Evolutionary conservation across 2,329 filamentous ascomycete species (phyloP).

Genomic region (Kalmusia sp.): DNA sequence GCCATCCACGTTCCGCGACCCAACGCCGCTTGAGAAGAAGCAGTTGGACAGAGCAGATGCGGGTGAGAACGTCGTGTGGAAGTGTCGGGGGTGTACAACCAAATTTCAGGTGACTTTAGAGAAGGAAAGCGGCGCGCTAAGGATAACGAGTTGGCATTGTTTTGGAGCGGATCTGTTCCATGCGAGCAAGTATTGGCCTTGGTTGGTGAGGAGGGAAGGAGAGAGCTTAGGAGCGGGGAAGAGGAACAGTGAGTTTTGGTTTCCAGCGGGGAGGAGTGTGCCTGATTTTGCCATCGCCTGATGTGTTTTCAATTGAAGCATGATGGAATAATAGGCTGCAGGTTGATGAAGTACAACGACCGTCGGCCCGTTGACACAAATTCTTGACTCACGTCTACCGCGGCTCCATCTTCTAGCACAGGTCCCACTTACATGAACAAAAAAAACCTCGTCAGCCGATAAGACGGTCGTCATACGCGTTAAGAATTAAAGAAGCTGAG

Average conservation of each 20-base stretch:
- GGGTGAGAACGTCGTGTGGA: not conserved
- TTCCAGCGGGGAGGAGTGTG: not conserved
- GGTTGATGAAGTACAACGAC: too few relatives aligned
- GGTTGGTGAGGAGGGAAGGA: constrained; percentile 8
- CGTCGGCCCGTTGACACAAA: too few relatives aligned
- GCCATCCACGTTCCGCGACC: not conserved
- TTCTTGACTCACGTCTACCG: too few relatives aligned
- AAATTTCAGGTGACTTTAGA: constrained; percentile 1
- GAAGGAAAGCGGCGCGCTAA: not conserved
- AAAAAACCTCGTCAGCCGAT: too few relatives aligned
- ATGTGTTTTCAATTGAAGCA: too few relatives aligned
- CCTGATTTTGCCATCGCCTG: too few relatives aligned
- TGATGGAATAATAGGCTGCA: too few relatives aligned
- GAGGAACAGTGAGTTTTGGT: constrained; percentile 15
- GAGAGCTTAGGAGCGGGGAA: constrained; percentile 3
- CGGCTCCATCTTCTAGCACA: too few relatives aligned
- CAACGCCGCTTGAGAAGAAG: constrained; percentile 4
- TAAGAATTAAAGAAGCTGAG: too few relatives aligned
- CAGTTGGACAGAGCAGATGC: not conserved
- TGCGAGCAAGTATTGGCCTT: constrained; percentile 13
- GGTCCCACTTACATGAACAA: too few relatives aligned
- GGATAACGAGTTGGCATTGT: constrained; percentile 12
- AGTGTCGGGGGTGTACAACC: constrained; percentile 11
- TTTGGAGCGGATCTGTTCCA: constrained; percentile 11
- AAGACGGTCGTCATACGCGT: too few relatives aligned